Evolutionary conservation across 306 rosid genomes (phyloP).

Genomic region (Lathyrus aphaca): DNA sequence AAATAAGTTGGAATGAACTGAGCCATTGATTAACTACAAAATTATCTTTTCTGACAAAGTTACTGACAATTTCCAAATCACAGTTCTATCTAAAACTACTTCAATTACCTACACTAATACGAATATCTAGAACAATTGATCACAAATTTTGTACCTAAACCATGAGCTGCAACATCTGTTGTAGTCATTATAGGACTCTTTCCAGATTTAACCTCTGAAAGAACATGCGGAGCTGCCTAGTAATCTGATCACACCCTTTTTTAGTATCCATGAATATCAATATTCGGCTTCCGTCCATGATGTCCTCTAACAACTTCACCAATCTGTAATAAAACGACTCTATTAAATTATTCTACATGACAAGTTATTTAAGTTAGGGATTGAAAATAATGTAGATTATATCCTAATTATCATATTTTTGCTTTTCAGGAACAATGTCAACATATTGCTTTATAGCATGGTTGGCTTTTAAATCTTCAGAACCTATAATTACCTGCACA

Average conservation of each 20-base stretch:
- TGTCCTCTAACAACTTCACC: conserved; percentile 93
- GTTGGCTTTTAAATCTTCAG: conserved; percentile 88
- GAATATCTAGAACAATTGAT: conserved; percentile 36
- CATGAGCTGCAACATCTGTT: conserved; percentile 97
- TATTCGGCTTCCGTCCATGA: conserved; percentile 98
- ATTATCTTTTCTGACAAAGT: neutral
- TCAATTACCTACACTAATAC: conserved; percentile 32
- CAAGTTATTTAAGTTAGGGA: conserved; percentile 9
- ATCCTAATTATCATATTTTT: conserved; percentile 89
- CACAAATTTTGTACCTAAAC: conserved; percentile 67
- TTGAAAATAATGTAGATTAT: conserved; percentile 34
- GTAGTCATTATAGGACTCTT: conserved; percentile 98
- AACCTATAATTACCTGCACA: conserved; percentile 87
- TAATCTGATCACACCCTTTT: no score
- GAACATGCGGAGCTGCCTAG: no score
- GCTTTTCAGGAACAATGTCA: conserved; percentile 92
- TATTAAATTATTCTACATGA: conserved; percentile 32
- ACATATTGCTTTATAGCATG: conserved; percentile 88
- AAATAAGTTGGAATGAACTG: neutral
- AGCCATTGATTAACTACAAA: neutral
- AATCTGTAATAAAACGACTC: conserved; percentile 56
- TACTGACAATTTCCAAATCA: conserved; percentile 12
- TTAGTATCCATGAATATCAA: conserved; percentile 88
- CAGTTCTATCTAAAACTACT: neutral
- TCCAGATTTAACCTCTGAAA: conserved; percentile 91